Evolutionary conservation across 2,329 filamentous ascomycete genomes (phyloP), one percentile per base, ranked within the genome.

Genomic region (Fusarium miscanthi): DNA sequence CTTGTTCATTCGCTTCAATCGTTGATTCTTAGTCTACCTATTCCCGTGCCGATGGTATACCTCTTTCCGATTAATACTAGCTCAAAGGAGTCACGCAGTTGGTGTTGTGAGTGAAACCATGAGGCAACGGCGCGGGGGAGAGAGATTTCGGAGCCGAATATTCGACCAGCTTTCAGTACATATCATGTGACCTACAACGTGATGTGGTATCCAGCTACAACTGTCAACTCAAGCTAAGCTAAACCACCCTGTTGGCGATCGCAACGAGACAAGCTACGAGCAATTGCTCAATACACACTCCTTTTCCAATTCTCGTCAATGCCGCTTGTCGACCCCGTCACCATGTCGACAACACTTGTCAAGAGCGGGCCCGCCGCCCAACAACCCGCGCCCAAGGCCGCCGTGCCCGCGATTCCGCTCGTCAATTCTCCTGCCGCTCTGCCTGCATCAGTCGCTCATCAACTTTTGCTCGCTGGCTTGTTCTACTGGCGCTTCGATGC

Each of bases 371-470:
- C 75, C 42, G 66, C 79, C 62, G 68, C 79, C 62, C 79, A 79
- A 57, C 71, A 74, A 31, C 33, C 74, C 57, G 81, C 79, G 49
- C 54, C 69, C 41, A 77, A 76, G 45, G 53, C 74, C 40, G 70
- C 74, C 16, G 78, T 84, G 23, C 79, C 82, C 25, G 80, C 84
- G 5, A 77, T 87, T 64, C 77, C 80, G 31, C 78, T 82, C 38
- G 74, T 84, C 58, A 76, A 82, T 61, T 82, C 78, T 38, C 77
- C 82, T 21, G 72, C 80, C 48, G 83, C 85, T 14, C 79, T 83
- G 64, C 79, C 87, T 27, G 87, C 92, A 78, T 89, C 91, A 17
- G 87, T 93, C 77, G 81, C 90, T 25, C 93, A 97, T 74, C 91
- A 93, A 1, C 81, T 87, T 31, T 81, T 94, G 16, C 85, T 97